phyloP scores from a whole-genome alignment of 805 yeast species.

The Priceomyces carsonii region DNA sequence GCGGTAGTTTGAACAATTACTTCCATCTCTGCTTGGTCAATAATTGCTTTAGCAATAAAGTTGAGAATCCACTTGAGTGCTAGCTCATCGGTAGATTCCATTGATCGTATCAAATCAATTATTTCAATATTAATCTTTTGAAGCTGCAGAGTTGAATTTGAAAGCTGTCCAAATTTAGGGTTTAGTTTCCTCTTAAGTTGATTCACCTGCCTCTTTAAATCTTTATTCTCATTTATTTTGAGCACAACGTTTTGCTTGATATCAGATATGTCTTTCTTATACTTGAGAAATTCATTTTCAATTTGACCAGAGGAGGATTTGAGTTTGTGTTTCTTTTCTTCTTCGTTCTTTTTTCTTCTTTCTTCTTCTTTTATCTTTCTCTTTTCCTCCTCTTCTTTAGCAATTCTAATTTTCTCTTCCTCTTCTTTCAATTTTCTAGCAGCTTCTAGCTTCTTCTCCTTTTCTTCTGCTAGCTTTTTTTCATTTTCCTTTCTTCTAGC shows the following conservation, averaged over 20 bases:
- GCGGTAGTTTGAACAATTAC: conserved; percentile 76
- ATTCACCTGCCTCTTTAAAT: conserved; percentile 52
- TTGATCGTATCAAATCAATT: conserved; percentile 45
- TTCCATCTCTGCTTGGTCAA: conserved; percentile 92
- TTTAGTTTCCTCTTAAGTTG: conserved; percentile 75
- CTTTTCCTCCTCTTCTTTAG: conserved; percentile 25
- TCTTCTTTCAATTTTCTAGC: conserved; percentile 11
- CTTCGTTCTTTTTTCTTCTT: conserved; percentile 16
- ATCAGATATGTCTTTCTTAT: conserved; percentile 51
- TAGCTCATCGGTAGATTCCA: conserved; percentile 43
- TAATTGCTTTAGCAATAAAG: conserved; percentile 79
- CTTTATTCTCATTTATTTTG: conserved; percentile 51
- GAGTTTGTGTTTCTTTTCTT: conserved; percentile 16
- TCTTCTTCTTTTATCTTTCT: conserved; percentile 15
- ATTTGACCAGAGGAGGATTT: conserved; percentile 33
- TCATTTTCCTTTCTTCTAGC: conserved; percentile 6
- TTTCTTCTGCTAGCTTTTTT: conserved; percentile 7
- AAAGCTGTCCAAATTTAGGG: conserved; percentile 90
- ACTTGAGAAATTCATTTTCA: conserved; percentile 45
- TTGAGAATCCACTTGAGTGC: conserved; percentile 77
- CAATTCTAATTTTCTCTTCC: conserved; percentile 20
- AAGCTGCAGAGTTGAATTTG: conserved; percentile 67
- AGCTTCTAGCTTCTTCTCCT: conserved; percentile 7
- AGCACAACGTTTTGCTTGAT: conserved; percentile 63
- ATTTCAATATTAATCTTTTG: conserved; percentile 52